Conservation (phyloP, 352 stramenopile genomes). For the Pseudoperonospora humuli region DNA sequence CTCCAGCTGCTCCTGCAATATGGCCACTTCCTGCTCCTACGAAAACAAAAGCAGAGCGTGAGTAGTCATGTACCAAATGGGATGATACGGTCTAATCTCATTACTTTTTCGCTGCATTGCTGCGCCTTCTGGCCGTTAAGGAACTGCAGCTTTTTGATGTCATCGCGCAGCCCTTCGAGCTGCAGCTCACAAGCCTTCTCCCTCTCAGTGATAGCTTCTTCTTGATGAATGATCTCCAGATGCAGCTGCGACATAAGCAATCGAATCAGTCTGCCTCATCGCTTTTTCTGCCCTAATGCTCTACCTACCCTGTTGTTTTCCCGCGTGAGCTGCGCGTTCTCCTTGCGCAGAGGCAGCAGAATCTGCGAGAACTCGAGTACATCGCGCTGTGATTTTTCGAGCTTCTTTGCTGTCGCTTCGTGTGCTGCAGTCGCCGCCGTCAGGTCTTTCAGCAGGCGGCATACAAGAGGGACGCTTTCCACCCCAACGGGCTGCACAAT, state of each 20-base stretch:
- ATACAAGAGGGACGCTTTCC: slow-evolving; percentile 54
- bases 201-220: slow-evolving; percentile 59
- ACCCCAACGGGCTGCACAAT: slow-evolving; percentile 36
- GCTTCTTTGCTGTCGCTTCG: slow-evolving; percentile 30
- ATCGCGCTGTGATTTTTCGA: slow-evolving; percentile 53
- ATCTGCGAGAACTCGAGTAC: slow-evolving; percentile 59
- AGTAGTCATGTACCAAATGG: too few species aligned
- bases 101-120: slow-evolving; percentile 54
- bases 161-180: slow-evolving; percentile 60
- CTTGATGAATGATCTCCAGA: slow-evolving; percentile 74
- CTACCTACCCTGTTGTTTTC: slow-evolving; percentile 76
- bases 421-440: slow-evolving; percentile 20
- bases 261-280: background rate
- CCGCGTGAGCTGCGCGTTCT: slow-evolving; percentile 59
- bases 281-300: background rate
- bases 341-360: slow-evolving; percentile 62
- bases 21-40: slow-evolving; percentile 52
- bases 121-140: slow-evolving; percentile 48
- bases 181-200: slow-evolving; percentile 58
- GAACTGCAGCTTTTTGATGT: slow-evolving; percentile 67
- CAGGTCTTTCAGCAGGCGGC: slow-evolving; percentile 51
- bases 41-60: background rate
- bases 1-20: slow-evolving; percentile 62
- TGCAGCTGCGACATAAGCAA: slow-evolving; percentile 35
- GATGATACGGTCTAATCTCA: too few species aligned